These are phyloP conservation scores for Dichomitus squalens DNA, from an alignment of 1,284 basidiomycete genomes.

Conservation along the genomic window DNA sequence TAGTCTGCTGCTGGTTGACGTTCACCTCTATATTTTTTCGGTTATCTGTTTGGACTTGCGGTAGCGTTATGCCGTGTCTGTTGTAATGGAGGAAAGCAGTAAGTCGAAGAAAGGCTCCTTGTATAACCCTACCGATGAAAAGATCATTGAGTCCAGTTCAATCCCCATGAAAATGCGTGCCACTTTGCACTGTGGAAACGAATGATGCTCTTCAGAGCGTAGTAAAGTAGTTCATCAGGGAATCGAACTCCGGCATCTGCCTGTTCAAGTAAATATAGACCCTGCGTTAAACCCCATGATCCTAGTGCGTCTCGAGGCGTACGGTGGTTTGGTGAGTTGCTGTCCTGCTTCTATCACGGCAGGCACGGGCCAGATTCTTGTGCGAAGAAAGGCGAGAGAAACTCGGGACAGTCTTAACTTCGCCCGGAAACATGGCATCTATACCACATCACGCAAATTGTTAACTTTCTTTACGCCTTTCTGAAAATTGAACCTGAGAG, in stretches of 20 bases:
- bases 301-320: too few species aligned
- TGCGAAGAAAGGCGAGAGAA: too few species aligned
- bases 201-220: not conserved
- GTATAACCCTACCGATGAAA: constrained; percentile 16
- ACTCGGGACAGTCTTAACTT: too few species aligned
- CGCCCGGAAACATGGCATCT: too few species aligned
- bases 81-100: constrained; percentile 15
- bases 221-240: too few species aligned
- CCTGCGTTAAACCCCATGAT: not conserved
- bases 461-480: too few species aligned
- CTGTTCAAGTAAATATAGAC: not conserved
- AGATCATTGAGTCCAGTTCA: constrained; percentile 15
- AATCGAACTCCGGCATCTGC: not conserved
- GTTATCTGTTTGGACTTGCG: constrained; percentile 7
- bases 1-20: not conserved
- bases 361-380: too few species aligned
- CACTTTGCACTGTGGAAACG: not conserved
- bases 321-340: too few species aligned
- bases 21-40: not conserved
- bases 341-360: too few species aligned
- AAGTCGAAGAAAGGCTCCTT: constrained; percentile 4
- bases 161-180: not conserved
- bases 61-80: constrained; percentile 6
- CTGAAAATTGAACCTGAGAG: too few species aligned
- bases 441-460: too few species aligned